Evolutionary conservation across 1,139 yeast genomes (phyloP).

Genomic region (Saccharomyces hybrid): DNA sequence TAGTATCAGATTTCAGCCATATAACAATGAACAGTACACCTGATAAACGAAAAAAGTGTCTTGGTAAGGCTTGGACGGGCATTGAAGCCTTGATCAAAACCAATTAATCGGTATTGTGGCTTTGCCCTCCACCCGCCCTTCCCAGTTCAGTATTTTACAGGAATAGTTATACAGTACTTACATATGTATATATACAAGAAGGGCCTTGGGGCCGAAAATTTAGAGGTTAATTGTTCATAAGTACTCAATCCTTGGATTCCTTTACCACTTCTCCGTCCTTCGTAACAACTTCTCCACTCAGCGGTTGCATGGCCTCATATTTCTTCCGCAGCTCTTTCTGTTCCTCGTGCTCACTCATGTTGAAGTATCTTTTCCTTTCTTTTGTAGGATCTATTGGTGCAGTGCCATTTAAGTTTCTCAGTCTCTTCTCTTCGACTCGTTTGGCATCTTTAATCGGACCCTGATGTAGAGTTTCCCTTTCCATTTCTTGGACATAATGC

Average conservation of each 20-base stretch:
- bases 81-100: neutral
- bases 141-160: neutral
- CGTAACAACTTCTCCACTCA: constrained; percentile 41
- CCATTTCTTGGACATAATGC: constrained; percentile 58
- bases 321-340: constrained; percentile 62
- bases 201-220: neutral
- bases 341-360: constrained; percentile 66
- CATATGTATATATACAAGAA: neutral
- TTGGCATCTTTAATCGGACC: constrained; percentile 78
- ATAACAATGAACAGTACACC: neutral
- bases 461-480: constrained; percentile 61
- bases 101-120: neutral
- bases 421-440: constrained; percentile 44
- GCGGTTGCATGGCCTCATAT: constrained; percentile 61
- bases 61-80: neutral
- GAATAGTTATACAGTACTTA: neutral
- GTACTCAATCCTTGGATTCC: neutral
- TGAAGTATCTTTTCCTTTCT: constrained; percentile 42
- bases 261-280: constrained; percentile 21
- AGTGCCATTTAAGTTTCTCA: constrained; percentile 8
- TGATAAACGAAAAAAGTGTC: neutral
- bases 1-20: neutral
- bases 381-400: constrained; percentile 22
- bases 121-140: neutral
- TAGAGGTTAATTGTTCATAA: neutral